These are phyloP conservation scores for Cladosporium sp. DNA, from an alignment of 2,329 filamentous ascomycete species.

Conservation along the genomic window DNA sequence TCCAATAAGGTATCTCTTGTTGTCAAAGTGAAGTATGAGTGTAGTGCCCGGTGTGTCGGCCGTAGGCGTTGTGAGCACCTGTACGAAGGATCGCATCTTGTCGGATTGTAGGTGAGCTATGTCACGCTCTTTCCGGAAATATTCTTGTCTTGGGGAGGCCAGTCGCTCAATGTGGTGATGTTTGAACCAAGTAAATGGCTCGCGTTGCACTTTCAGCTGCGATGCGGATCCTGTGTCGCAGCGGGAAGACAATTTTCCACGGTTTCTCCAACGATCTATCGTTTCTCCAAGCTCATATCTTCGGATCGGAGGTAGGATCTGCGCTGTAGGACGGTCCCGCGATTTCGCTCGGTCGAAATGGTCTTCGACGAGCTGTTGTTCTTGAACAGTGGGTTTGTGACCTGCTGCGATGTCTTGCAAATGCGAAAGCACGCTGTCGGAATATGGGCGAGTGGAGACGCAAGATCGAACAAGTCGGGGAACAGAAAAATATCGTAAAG, in stretches of 20 bases:
- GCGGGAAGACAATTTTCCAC: neutral
- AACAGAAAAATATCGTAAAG: constrained; percentile 6
- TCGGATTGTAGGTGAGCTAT: neutral
- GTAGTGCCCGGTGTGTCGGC: constrained; percentile 80
- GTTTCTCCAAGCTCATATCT: constrained; percentile 10
- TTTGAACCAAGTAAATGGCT: neutral
- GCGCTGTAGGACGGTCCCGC: neutral
- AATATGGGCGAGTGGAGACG: neutral
- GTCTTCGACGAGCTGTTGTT: neutral
- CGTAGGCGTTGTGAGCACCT: constrained; percentile 77
- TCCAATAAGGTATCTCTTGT: constrained; percentile 80
- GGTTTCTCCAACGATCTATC: constrained; percentile 2
- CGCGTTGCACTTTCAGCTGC: neutral
- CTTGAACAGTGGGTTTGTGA: neutral
- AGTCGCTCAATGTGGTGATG: neutral
- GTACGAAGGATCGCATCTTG: constrained; percentile 67
- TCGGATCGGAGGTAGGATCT: neutral
- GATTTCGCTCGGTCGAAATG: neutral
- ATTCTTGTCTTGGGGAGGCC: neutral
- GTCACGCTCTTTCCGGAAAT: neutral
- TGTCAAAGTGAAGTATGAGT: constrained; percentile 73
- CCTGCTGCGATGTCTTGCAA: neutral
- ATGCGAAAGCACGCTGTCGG: neutral
- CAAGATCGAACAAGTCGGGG: neutral
- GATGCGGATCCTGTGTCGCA: neutral